Base-by-base conservation (phyloP, 306 rosid species). In the Elaeagnus macrophylla region DNA sequence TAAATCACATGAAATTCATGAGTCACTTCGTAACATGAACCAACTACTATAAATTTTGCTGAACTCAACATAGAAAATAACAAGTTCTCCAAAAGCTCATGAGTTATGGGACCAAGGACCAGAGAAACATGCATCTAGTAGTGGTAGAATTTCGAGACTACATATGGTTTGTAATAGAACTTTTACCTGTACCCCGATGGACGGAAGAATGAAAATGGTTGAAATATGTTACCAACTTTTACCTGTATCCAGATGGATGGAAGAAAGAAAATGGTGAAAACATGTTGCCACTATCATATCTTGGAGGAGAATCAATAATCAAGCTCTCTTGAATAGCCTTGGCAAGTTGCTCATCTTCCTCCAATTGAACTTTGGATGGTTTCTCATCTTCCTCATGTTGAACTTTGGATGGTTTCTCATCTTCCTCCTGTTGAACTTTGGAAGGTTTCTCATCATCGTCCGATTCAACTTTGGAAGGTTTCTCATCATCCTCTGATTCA, bases 281-380 rank as follows among this genome's bases (percentile, higher is more conserved):
- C 37, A 66, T 57, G 50, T 81, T 83, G 54, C 80, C 76, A 10
- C 38, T 44, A 12, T 79, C 70, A 50, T 68, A 18, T 71, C 61
- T 82, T 43, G 89, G 86, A 67, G 85, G 83, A 66, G 94, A 81
- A 55, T 56, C 64, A 40, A 72, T 41, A 60, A 63, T 75, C 72
- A 84, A 70, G 69, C 95, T 93, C 77, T 87, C 96, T 72, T 93
- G 94, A 73, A 88, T 69, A 51, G 99, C 99, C 74, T 71, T 77
- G 19, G 99, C 99, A 64, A 88, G 87, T 66, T 79, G 95, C 73
- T 93, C 95, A 70, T 89, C 97, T 68, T 84, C 96, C 53, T 74
- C 72, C 5, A 67, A 16, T 53, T 62, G 66, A 62, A 45, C 60
- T 59, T 59, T 67, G 12, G 66, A 35, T 37, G 40, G 32, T 12